These are phyloP conservation scores for Heliamphora pulchella DNA, from an alignment of 179 eudicot genomes.

Conservation along the genomic window DNA sequence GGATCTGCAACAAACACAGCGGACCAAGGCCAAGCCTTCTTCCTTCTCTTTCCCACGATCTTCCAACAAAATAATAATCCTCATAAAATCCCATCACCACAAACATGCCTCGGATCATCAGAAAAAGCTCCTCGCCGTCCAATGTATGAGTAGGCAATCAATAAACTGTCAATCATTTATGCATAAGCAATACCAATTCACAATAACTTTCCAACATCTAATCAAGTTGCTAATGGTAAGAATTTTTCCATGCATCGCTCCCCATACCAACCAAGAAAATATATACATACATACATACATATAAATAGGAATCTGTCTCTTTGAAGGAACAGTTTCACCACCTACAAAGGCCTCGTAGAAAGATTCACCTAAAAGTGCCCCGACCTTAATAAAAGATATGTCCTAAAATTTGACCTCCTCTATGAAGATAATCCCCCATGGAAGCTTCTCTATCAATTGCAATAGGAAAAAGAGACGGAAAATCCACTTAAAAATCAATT, in stretches of 20 bases:
- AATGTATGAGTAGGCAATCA: background rate
- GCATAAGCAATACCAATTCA: background rate
- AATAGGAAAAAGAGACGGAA: background rate
- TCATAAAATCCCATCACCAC: background rate
- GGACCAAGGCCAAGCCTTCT: background rate
- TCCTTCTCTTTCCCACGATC: constrained; percentile 1
- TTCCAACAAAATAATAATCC: background rate
- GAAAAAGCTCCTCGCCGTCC: background rate
- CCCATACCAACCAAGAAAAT: background rate
- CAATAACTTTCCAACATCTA: background rate
- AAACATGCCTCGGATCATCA: background rate
- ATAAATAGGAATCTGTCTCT: too few species aligned
- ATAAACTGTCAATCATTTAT: background rate
- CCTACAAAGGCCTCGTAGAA: background rate
- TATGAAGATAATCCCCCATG: background rate
- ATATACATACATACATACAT: too few species aligned
- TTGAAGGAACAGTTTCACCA: background rate
- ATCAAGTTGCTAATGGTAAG: background rate
- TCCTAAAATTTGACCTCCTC: background rate
- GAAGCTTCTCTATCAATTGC: background rate
- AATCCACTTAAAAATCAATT: too few species aligned
- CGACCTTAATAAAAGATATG: background rate
- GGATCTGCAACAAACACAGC: background rate
- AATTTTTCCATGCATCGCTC: background rate
- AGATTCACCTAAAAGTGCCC: background rate